phyloP scores from a whole-genome alignment of 2,329 filamentous ascomycete species.

The Aspergillus caelatus region DNA sequence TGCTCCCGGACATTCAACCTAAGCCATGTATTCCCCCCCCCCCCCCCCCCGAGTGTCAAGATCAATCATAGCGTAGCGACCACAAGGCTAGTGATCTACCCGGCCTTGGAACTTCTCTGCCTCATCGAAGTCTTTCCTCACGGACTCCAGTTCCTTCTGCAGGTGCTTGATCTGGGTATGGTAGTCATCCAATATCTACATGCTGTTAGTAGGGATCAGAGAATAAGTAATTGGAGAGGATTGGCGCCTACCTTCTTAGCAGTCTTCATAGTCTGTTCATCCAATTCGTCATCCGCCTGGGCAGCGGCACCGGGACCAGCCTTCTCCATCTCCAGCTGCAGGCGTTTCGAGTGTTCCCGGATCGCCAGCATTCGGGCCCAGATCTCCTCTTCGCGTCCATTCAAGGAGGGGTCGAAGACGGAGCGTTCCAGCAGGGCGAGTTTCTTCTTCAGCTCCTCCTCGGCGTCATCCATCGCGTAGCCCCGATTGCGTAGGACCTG shows the following conservation, averaged over 20 bases:
- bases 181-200: slow-evolving; percentile 54
- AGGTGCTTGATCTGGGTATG: slow-evolving; percentile 58
- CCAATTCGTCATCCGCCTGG: slow-evolving; percentile 51
- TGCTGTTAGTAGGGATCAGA: slow-evolving; percentile 30
- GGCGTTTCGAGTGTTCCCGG: slow-evolving; percentile 59
- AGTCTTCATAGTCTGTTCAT: slow-evolving; percentile 61
- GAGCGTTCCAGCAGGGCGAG: slow-evolving; percentile 60
- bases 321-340: slow-evolving; percentile 64
- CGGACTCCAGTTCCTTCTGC: slow-evolving; percentile 61
- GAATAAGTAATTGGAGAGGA: too few relatives aligned
- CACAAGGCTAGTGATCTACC: slow-evolving; percentile 18
- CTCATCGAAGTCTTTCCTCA: slow-evolving; percentile 62
- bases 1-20: slow-evolving; percentile 13
- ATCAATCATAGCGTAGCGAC: slow-evolving; percentile 4
- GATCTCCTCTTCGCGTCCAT: slow-evolving; percentile 65
- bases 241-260: slow-evolving; percentile 59
- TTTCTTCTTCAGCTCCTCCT: slow-evolving; percentile 66
- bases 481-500: slow-evolving; percentile 66
- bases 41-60: slow-evolving; percentile 2
- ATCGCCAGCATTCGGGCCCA: slow-evolving; percentile 69
- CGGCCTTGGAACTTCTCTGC: slow-evolving; percentile 48
- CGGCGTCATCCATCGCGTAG: slow-evolving; percentile 66
- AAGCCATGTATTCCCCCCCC: slow-evolving; percentile 11
- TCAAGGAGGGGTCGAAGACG: slow-evolving; percentile 63
- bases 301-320: slow-evolving; percentile 46